phyloP scores from a whole-genome alignment of 352 stramenopile species.

The Globisporangium viniferum region DNA sequence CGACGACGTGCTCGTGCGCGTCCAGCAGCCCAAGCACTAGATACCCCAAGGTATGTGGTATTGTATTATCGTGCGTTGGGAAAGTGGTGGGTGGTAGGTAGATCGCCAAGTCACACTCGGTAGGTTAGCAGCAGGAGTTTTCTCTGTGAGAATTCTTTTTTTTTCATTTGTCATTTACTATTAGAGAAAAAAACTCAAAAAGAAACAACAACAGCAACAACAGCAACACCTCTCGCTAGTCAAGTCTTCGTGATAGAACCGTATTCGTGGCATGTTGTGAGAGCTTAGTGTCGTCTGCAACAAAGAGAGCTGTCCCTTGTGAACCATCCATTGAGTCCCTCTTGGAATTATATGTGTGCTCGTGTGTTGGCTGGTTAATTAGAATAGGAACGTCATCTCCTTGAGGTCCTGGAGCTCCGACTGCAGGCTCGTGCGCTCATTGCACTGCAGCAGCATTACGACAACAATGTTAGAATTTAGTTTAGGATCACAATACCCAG shows the following conservation, averaged over 20 bases:
- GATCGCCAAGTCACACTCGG: not conserved
- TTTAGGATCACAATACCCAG: not conserved
- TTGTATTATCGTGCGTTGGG: not conserved
- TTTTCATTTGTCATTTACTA: constrained; percentile 11
- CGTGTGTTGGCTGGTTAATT: not conserved
- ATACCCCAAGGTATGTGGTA: not conserved
- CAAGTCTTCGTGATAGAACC: too few species aligned
- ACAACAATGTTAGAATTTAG: not conserved
- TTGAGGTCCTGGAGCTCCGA: constrained; percentile 53
- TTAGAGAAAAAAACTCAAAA: constrained; percentile 11
- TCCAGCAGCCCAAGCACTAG: constrained; percentile 17
- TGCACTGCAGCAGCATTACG: constrained; percentile 32
- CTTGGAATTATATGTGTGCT: not conserved
- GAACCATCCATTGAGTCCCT: not conserved
- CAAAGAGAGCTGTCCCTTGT: not conserved
- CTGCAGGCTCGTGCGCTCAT: constrained; percentile 49
- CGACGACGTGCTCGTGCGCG: constrained; percentile 22
- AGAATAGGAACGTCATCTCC: constrained; percentile 54
- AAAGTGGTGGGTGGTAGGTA: not conserved
- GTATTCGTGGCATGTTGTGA: too few species aligned
- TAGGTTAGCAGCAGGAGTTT: constrained; percentile 2
- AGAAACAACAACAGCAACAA: not conserved
- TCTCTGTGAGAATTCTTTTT: constrained; percentile 1
- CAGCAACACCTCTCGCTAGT: too few species aligned
- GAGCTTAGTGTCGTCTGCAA: not conserved